Base-by-base conservation (phyloP, 2,329 filamentous ascomycete genomes). In the Stachybotrys chlorohalonatus region DNA sequence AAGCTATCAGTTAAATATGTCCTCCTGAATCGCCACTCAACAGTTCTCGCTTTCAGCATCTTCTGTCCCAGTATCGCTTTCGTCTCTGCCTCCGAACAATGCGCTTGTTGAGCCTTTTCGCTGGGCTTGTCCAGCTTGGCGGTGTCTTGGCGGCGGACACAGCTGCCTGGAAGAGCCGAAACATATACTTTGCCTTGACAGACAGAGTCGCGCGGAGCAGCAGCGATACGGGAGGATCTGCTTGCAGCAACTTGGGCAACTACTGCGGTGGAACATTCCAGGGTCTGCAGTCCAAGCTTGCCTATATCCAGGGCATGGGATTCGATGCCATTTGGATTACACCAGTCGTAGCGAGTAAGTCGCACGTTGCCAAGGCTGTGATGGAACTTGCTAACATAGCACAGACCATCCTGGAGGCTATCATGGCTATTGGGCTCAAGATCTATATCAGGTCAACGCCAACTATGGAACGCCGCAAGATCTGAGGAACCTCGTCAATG, bases 231-330 rank as follows among this genome's bases (percentile, higher is more conserved):
- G 74, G 71, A 5, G 74, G 75, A n/a, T 68, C 65, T 24, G 56
- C 68, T 1, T 80, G 78, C 60, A 60, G 68, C 7, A 60, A 69
- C 42, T 66, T 75, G n/a, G 61, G 67, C 31, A 64, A 65, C 31
- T 85, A 84, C 66, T 86, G 84, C 59, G 82, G 82, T 47, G 84
- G 84, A 15, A 82, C 79, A 1, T 87, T 79, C 63, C 67, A 72
- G 53, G 84, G 84, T 7, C 73, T 86, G 32, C 73, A 78, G 59
- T 74, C 79, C 56, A 75, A 81, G 57, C 74, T 86, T 47, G 82
- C 85, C 65, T 85, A 85, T 64, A 85, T 86, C 64, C 73, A 81
- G 62, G 75, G 75, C 51, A 80, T 84, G 76, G 81, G 80, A 30
- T 83, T 83, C 58, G 77, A 78, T 54, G 80, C 80, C 47, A 70